Percentiles rank a stretch among this genome's conserved stretches.
phyloP scores from a whole-genome alignment of 495 filamentous ascomycete species.

The Gamarada debralockiae region DNA sequence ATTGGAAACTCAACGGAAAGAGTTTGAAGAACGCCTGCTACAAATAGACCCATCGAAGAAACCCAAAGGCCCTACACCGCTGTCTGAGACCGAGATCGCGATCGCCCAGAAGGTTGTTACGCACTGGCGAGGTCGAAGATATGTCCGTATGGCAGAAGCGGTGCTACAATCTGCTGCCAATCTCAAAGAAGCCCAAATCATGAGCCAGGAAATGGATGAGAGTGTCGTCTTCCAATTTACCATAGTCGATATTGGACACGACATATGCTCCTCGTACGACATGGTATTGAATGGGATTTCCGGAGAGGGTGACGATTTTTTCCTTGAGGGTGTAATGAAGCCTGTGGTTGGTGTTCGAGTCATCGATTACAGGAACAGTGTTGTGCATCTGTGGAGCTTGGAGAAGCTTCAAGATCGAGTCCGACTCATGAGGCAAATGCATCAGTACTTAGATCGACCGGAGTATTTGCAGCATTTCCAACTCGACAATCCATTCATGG shows the following conservation, averaged over 20 bases:
- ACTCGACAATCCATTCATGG: conserved; percentile 80
- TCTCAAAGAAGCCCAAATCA: conserved; percentile 93
- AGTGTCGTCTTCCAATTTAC: conserved; percentile 93
- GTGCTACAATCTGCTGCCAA: conserved; percentile 81
- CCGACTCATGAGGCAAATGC: conserved; percentile 89
- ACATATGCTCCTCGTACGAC: conserved; percentile 89
- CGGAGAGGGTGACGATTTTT: conserved; percentile 77
- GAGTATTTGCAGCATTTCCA: conserved; percentile 85
- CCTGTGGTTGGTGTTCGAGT: conserved; percentile 90
- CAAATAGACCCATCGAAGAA: conserved; percentile 52
- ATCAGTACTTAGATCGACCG: conserved; percentile 91
- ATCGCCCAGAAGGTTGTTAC: conserved; percentile 60
- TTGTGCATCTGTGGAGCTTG: conserved; percentile 91
- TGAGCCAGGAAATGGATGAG: conserved; percentile 97
- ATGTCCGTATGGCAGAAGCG: conserved; percentile 92
- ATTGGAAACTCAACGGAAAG: conserved; percentile 67
- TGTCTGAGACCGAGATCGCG: conserved; percentile 65
- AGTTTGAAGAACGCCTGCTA: conserved; percentile 67
- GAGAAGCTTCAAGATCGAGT: conserved; percentile 87
- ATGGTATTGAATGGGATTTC: conserved; percentile 90
- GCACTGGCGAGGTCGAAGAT: conserved; percentile 82
- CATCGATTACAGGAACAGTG: conserved; percentile 82
- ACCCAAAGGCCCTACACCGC: conserved; percentile 43
- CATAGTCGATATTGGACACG: conserved; percentile 83
- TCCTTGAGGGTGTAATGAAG: conserved; percentile 77